phyloP scores from a whole-genome alignment of 345 rosid genomes.

The Passiflora organensis region DNA sequence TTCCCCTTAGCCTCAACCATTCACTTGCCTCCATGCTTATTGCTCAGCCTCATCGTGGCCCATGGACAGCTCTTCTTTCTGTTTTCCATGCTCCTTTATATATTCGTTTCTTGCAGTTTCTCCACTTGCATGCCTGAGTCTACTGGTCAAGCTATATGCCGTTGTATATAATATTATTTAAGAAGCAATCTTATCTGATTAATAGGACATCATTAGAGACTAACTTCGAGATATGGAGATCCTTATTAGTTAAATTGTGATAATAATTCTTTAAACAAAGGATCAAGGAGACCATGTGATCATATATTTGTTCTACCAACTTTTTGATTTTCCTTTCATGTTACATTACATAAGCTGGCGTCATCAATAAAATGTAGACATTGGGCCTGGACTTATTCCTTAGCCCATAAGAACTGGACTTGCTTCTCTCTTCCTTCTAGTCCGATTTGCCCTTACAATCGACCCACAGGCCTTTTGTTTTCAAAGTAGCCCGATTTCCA shows the following conservation, averaged over 20 bases:
- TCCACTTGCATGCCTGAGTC: slow-evolving; percentile 10
- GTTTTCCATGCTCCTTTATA: not conserved
- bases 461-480: too few relatives aligned
- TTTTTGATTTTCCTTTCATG: too few relatives aligned
- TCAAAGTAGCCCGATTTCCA: too few relatives aligned
- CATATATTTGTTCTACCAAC: slow-evolving; percentile 18
- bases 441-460: too few relatives aligned
- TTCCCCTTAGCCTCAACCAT: slow-evolving; percentile 9
- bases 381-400: too few relatives aligned
- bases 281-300: slow-evolving; percentile 27
- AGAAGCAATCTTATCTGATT: slow-evolving; percentile 14
- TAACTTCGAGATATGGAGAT: slow-evolving; percentile 22
- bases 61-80: slow-evolving; percentile 6
- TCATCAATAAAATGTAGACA: too few relatives aligned
- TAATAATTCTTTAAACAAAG: slow-evolving; percentile 10
- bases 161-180: slow-evolving; percentile 3
- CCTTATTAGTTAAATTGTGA: slow-evolving; percentile 11
- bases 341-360: too few relatives aligned
- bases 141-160: slow-evolving; percentile 2
- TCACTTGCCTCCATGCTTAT: slow-evolving; percentile 3
- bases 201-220: slow-evolving; percentile 6
- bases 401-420: too few relatives aligned
- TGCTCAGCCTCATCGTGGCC: slow-evolving; percentile 3
- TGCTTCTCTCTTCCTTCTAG: too few relatives aligned
- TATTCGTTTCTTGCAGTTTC: not conserved